phyloP scores from a whole-genome alignment of 176 grass and related monocot species.

The Aegilops tauschii region DNA sequence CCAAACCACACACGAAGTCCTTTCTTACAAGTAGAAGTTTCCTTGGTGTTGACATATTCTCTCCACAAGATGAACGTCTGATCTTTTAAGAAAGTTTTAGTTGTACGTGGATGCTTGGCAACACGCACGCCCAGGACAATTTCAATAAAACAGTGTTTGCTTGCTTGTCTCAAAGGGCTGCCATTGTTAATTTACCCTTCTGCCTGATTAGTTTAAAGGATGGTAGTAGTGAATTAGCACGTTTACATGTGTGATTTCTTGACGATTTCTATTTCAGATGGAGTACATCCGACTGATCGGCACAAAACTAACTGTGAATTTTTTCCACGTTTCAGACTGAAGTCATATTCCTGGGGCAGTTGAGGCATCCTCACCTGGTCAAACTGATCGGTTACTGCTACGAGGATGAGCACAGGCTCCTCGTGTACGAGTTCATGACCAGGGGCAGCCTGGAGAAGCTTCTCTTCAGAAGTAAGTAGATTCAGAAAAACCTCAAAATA shows the following conservation, averaged over 20 bases:
- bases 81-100: not conserved
- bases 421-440: slow-evolving; percentile 76
- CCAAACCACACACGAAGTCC: not conserved
- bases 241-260: not conserved
- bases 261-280: not conserved
- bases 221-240: not conserved
- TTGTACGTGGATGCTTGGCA: not conserved
- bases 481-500: not conserved
- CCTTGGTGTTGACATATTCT: slow-evolving; percentile 11
- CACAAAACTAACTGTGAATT: not conserved
- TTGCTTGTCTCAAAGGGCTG: not conserved
- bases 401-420: slow-evolving; percentile 60
- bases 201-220: not conserved
- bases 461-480: slow-evolving; percentile 76
- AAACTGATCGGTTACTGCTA: slow-evolving; percentile 84
- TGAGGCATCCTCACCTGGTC: slow-evolving; percentile 70
- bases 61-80: not conserved
- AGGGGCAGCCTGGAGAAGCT: slow-evolving; percentile 80
- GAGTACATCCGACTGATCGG: not conserved
- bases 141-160: slow-evolving; percentile 28
- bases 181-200: not conserved
- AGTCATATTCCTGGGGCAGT: slow-evolving; percentile 57
- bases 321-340: slow-evolving; percentile 25
- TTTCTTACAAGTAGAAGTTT: slow-evolving; percentile 22
- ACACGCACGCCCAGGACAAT: not conserved